phyloP scores from a whole-genome alignment of 2,329 filamentous ascomycete genomes.

The Cercospora canescens region DNA sequence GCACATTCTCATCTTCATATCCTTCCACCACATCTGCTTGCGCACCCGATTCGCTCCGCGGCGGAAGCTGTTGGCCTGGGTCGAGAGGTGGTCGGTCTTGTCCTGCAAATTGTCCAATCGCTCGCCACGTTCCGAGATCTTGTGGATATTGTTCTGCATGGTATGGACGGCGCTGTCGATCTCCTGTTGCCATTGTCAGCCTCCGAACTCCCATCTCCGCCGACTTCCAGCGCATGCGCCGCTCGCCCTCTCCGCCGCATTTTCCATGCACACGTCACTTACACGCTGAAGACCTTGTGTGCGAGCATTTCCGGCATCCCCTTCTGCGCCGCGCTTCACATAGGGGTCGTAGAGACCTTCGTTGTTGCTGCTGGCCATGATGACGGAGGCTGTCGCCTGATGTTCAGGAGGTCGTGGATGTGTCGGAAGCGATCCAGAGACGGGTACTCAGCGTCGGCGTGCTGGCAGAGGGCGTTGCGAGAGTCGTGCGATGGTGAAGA shows the following conservation, averaged over 20 bases:
- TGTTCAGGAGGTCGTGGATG: conserved; percentile 15
- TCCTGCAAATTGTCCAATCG: conserved; percentile 84
- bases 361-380: conserved; percentile 24
- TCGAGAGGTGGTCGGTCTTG: conserved; percentile 90
- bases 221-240: conserved; percentile 11
- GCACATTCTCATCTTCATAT: conserved; percentile 99
- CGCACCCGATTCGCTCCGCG: conserved; percentile 93
- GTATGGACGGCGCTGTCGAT: conserved; percentile 93
- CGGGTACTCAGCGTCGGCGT: background rate
- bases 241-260: background rate
- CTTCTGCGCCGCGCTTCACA: conserved; percentile 28
- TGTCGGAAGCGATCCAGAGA: conserved; percentile 2
- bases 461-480: background rate
- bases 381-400: conserved; percentile 13
- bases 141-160: conserved; percentile 98
- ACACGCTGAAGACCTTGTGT: conserved; percentile 28
- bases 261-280: conserved; percentile 4
- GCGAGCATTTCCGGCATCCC: conserved; percentile 22
- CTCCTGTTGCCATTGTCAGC: conserved; percentile 62
- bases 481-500: conserved; percentile 1
- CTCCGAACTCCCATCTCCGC: background rate
- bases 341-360: conserved; percentile 30
- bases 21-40: conserved; percentile 99
- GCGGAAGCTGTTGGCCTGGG: conserved; percentile 92
- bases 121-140: conserved; percentile 90